Evolutionary conservation across 495 filamentous ascomycete species (phyloP), one percentile per base, ranked within the genome.

Genomic region (Usnea hakonensis): DNA sequence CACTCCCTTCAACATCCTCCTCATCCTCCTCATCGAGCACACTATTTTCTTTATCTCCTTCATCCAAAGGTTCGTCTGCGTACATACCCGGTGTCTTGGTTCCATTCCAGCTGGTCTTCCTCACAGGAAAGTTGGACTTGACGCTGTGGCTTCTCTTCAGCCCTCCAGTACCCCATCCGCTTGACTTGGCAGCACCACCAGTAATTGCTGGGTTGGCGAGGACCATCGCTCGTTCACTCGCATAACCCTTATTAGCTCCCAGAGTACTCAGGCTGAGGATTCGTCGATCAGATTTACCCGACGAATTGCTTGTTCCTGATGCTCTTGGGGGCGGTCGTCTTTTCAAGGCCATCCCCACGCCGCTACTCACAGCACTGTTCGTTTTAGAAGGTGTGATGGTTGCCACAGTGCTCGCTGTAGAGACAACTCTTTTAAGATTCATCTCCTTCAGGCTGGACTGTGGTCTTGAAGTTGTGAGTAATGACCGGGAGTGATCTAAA

Each of bases 231-330:
- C 83, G 81, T 66, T 84, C 86, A 64, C 85, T 78, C 13, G 67
- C 36, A 60, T 77, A 74, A 14, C 87, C 86, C 7, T 86, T 78
- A 69, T 96, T 96, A 60, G 86, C 84, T 10, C 81, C 88, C 23
- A 97, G 92, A 70, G 96, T 87, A 70, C 86, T 95, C 43, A 97
- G 82, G 58, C 89, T 94, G 44, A 93, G 81, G 64, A 96, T 96
- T 14, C 94, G 85, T 4, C 92, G 83, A 64, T 81, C 79, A 50
- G 75, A 73, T 44, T 53, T 59, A 63, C 73, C 71, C 38, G 71
- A 70, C 35, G 80, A 79, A 17, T 74, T 76, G n/a, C 77, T 73
- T 75, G 66, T 65, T 65, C 74, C 70, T 74, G 71, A 53, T 71
- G 74, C 53, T 72, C 71, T 48, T 21, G 60, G 61, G 13, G 72